A percentile compares a stretch with the other conserved stretches of the same genome.
These are phyloP conservation scores for Epichloe gansuensis DNA, from an alignment of 2,329 filamentous ascomycete species.

Conservation along the genomic window DNA sequence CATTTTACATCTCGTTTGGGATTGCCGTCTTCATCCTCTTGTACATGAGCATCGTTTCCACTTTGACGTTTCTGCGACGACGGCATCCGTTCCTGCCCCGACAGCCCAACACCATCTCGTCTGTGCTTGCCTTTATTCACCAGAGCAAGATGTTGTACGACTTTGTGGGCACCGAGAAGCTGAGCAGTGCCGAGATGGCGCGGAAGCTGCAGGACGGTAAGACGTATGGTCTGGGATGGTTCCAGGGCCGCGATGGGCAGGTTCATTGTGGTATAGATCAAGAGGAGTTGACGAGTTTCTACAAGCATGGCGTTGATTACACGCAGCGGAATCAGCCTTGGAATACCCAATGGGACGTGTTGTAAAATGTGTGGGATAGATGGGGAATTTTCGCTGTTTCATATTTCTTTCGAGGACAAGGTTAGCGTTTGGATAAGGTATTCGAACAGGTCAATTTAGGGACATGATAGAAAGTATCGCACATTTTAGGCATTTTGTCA, in stretches of 20 bases:
- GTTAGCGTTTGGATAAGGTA: no score
- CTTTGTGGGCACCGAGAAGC: slow-evolving; percentile 58
- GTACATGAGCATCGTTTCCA: slow-evolving; percentile 49
- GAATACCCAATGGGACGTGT: slow-evolving; percentile 29
- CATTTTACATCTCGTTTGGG: slow-evolving; percentile 54
- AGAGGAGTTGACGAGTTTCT: slow-evolving; percentile 54
- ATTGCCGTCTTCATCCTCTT: slow-evolving; percentile 52
- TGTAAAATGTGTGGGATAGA: slow-evolving; percentile 10
- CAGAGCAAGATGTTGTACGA: slow-evolving; percentile 69
- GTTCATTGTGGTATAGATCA: slow-evolving; percentile 68
- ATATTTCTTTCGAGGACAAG: not conserved
- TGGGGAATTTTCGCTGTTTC: not conserved
- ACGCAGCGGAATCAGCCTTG: slow-evolving; percentile 39
- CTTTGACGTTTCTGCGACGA: slow-evolving; percentile 48
- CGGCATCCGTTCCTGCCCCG: slow-evolving; percentile 62
- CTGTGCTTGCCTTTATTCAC: slow-evolving; percentile 65
- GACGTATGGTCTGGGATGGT: slow-evolving; percentile 69
- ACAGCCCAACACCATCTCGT: slow-evolving; percentile 68
- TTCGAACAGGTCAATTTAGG: no score
- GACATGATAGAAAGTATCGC: no score
- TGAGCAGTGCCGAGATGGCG: slow-evolving; percentile 50
- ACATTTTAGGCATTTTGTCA: no score
- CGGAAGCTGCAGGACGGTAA: slow-evolving; percentile 43
- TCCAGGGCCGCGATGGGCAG: slow-evolving; percentile 58
- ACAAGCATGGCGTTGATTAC: slow-evolving; percentile 50